These are phyloP conservation scores for Candida dajiaensis DNA, from an alignment of 805 yeast genomes.

Conservation along the genomic window DNA sequence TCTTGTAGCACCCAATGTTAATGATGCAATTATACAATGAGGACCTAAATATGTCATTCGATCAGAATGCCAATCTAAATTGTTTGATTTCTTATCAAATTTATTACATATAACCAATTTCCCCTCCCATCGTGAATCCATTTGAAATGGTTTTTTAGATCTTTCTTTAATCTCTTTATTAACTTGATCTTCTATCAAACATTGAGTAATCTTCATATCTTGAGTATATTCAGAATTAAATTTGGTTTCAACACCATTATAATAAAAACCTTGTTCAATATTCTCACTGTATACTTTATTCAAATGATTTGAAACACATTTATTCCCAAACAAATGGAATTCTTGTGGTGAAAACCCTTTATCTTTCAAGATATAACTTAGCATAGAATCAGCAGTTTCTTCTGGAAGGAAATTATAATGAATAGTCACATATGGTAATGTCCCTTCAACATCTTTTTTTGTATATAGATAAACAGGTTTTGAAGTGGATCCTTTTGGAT, in stretches of 20 bases:
- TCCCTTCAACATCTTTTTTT: constrained; percentile 42
- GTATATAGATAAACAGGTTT: constrained; percentile 39
- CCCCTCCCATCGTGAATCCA: constrained; percentile 40
- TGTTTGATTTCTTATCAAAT: constrained; percentile 42
- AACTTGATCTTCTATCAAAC: constrained; percentile 34
- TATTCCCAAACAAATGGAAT: constrained; percentile 59
- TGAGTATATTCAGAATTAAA: constrained; percentile 31
- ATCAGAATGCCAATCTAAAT: constrained; percentile 75
- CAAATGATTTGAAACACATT: constrained; percentile 53
- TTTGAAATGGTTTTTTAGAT: constrained; percentile 33
- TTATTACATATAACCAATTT: constrained; percentile 51
- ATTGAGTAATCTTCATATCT: constrained; percentile 34
- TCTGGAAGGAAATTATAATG: constrained; percentile 47
- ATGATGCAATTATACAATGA: constrained; percentile 57
- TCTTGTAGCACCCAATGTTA: constrained; percentile 65
- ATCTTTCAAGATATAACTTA: constrained; percentile 37
- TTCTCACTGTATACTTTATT: constrained; percentile 32
- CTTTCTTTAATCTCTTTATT: constrained; percentile 29
- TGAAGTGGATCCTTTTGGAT: constrained; percentile 6
- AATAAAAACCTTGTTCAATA: constrained; percentile 20
- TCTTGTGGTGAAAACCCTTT: constrained; percentile 34
- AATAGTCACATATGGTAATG: constrained; percentile 47
- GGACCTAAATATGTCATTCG: constrained; percentile 70
- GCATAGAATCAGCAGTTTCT: constrained; percentile 39
- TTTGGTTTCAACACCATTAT: constrained; percentile 36